Evolutionary conservation across 345 rosid genomes (phyloP).

Genomic region (Gossypium stocksii): DNA sequence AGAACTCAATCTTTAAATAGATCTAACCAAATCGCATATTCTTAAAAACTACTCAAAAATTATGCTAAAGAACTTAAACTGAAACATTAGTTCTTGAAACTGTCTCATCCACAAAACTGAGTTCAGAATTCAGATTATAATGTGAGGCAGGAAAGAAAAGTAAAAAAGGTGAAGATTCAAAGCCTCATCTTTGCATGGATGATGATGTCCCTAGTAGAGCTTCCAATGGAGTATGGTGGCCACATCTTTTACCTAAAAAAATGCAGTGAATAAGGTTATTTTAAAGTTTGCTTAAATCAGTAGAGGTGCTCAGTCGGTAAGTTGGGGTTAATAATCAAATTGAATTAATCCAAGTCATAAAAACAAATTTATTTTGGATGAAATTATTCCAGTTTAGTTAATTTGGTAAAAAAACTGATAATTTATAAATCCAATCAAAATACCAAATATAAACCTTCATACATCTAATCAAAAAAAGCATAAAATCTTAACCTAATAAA

Average conservation of each 20-base stretch:
- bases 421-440: too few relatives aligned
- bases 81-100: conserved; percentile 18
- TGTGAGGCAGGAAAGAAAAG: conserved; percentile 12
- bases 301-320: background rate
- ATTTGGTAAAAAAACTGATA: too few relatives aligned
- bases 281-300: conserved; percentile 3
- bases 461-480: too few relatives aligned
- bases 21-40: too few relatives aligned
- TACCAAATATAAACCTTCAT: too few relatives aligned
- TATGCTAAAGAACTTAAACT: background rate
- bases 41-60: background rate
- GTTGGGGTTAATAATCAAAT: too few relatives aligned
- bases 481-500: too few relatives aligned
- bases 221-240: conserved; percentile 98
- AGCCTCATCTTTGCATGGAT: conserved; percentile 34
- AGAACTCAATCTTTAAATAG: too few relatives aligned
- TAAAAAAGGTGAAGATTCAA: conserved; percentile 14
- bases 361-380: too few relatives aligned
- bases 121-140: conserved; percentile 12
- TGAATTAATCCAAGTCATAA: too few relatives aligned
- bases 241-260: conserved; percentile 95
- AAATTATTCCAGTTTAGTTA: too few relatives aligned
- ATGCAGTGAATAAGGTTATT: conserved; percentile 41
- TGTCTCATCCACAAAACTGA: conserved; percentile 28
- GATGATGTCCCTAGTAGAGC: conserved; percentile 48